Evolutionary conservation across 139 green algal species (phyloP).

Genomic region (Chlorella sp.): DNA sequence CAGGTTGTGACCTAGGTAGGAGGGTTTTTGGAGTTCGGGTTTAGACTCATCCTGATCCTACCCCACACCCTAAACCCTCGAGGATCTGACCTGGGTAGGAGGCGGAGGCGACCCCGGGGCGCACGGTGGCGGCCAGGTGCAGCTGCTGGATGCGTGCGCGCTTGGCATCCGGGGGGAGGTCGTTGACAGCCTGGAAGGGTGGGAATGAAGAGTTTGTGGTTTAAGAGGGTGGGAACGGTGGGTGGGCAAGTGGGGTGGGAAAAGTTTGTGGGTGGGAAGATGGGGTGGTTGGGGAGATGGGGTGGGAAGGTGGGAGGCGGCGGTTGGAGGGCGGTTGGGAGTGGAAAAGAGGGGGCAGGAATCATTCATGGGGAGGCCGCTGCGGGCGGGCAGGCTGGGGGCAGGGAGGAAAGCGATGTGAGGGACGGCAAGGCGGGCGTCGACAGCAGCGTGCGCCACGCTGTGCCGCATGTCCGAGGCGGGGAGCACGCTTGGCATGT

Average conservation of each 20-base stretch:
- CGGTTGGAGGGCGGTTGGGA: neutral
- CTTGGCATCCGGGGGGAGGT: conserved; percentile 30
- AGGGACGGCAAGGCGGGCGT: no score
- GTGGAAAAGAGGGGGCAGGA: no score
- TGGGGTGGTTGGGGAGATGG: neutral
- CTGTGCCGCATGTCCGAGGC: no score
- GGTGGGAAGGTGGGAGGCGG: neutral
- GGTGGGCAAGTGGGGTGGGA: no score
- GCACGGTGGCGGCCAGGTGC: conserved; percentile 28
- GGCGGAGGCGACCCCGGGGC: conserved; percentile 24
- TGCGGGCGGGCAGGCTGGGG: no score
- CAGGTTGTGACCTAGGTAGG: no score
- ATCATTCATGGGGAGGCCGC: no score
- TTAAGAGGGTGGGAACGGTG: neutral
- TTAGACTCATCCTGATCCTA: neutral
- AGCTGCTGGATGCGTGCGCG: conserved; percentile 43
- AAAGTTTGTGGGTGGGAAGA: no score
- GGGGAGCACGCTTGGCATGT: no score
- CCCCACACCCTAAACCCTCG: neutral
- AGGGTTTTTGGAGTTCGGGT: no score
- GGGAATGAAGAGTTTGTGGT: neutral
- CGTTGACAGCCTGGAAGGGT: conserved; percentile 20
- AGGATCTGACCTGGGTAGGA: conserved; percentile 32
- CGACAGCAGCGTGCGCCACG: no score
- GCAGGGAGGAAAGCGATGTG: no score